These are phyloP conservation scores for Umbilicaria muhlenbergii DNA, from an alignment of 495 filamentous ascomycete genomes.

Conservation along the genomic window DNA sequence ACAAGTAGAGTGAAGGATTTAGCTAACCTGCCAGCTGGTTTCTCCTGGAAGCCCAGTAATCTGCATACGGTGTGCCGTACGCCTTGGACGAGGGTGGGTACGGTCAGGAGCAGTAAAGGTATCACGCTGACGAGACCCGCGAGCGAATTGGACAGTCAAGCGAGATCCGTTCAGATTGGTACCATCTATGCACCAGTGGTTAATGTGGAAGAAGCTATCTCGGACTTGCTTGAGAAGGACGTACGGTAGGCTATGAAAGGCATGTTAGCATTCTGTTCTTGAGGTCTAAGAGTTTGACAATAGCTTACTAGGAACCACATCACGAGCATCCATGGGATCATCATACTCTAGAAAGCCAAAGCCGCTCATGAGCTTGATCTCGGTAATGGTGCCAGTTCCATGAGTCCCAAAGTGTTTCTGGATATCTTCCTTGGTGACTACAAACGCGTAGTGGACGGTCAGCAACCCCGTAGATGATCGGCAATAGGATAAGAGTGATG, in stretches of 20 bases:
- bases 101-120: conserved; percentile 57
- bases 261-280: background rate
- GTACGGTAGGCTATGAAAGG: conserved; percentile 6
- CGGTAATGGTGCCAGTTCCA: conserved; percentile 90
- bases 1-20: conserved; percentile 39
- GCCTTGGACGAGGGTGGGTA: conserved; percentile 74
- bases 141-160: conserved; percentile 93
- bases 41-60: conserved; percentile 92
- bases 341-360: conserved; percentile 99
- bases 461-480: conserved; percentile 10
- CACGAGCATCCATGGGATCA: conserved; percentile 89
- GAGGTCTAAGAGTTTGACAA: background rate
- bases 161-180: conserved; percentile 96
- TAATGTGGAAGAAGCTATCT: conserved; percentile 5
- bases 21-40: conserved; percentile 99
- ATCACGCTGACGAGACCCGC: conserved; percentile 81
- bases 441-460: conserved; percentile 13
- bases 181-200: conserved; percentile 49
- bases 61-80: conserved; percentile 91
- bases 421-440: conserved; percentile 92
- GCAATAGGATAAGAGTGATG: too few species aligned
- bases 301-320: conserved; percentile 83
- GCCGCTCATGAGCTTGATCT: conserved; percentile 99
- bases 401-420: conserved; percentile 90
- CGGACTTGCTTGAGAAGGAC: background rate